Percentiles rank a stretch among this genome's conserved stretches.
phyloP scores from a whole-genome alignment of 2,329 filamentous ascomycete genomes.

The Microdochium nivale region DNA sequence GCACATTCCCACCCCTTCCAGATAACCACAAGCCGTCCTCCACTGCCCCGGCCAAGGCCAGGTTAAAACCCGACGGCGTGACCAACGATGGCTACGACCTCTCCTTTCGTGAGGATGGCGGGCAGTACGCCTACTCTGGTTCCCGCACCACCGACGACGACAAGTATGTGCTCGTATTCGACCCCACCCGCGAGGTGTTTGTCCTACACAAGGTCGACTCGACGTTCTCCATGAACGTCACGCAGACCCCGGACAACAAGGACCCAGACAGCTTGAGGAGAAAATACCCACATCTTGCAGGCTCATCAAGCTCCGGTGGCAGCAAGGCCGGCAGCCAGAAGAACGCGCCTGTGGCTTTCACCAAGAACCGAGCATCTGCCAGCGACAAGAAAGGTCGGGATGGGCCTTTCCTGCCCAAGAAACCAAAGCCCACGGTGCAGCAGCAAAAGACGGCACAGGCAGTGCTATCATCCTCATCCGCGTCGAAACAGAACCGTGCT shows the following conservation, averaged over 20 bases:
- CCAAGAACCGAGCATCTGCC: constrained; percentile 15
- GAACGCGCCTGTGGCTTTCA: constrained; percentile 6
- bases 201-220: constrained; percentile 74
- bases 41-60: constrained; percentile 37
- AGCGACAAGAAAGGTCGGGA: constrained; percentile 5
- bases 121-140: constrained; percentile 53
- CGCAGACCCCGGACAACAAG: constrained; percentile 55
- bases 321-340: constrained; percentile 9
- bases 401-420: not conserved
- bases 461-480: not conserved
- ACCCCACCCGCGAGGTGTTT: constrained; percentile 64
- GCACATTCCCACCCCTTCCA: constrained; percentile 19
- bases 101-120: constrained; percentile 42
- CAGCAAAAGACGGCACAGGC: constrained; percentile 10
- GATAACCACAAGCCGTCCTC: constrained; percentile 55
- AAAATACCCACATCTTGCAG: constrained; percentile 57
- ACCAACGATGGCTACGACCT: constrained; percentile 35
- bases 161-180: constrained; percentile 66
- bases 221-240: constrained; percentile 83
- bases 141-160: constrained; percentile 45
- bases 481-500: constrained; percentile 13
- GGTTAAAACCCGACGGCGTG: constrained; percentile 38
- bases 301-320: constrained; percentile 8
- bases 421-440: not conserved
- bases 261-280: constrained; percentile 55